phyloP scores from a whole-genome alignment of 2,329 filamentous ascomycete species.

The Fusarium haematococcum region DNA sequence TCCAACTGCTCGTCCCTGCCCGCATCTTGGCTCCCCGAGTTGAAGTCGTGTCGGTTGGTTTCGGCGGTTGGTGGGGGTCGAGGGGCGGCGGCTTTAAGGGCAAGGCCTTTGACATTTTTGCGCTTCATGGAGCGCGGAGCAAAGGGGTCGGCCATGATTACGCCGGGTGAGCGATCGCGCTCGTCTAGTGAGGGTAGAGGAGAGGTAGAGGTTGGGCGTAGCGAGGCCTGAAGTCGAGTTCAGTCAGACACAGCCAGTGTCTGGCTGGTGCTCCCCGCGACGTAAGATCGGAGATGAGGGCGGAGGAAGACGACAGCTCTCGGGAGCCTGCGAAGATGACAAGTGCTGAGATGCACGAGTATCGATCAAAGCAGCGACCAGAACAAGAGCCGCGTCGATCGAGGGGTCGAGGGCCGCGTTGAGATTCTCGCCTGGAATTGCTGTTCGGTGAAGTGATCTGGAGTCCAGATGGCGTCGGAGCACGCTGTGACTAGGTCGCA shows the following conservation, averaged over 20 bases:
- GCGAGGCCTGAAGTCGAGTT: constrained; percentile 20
- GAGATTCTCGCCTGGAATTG: constrained; percentile 10
- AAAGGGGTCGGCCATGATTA: constrained; percentile 71
- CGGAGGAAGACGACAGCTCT: constrained; percentile 12
- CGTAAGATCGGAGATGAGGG: constrained; percentile 15
- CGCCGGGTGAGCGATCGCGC: constrained; percentile 3
- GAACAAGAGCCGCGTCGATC: constrained; percentile 11
- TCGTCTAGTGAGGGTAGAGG: constrained; percentile 7
- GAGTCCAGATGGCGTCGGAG: constrained; percentile 15
- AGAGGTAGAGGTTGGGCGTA: constrained; percentile 8
- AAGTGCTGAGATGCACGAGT: constrained; percentile 11
- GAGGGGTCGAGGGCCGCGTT: constrained; percentile 22
- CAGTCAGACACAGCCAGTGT: constrained; percentile 30
- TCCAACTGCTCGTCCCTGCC: constrained; percentile 77
- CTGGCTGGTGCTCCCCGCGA: constrained; percentile 33
- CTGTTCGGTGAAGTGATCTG: constrained; percentile 11
- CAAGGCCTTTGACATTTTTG: constrained; percentile 98
- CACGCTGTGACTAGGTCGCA: constrained; percentile 18
- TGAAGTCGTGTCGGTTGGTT: constrained; percentile 72
- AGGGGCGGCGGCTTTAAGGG: constrained; percentile 82
- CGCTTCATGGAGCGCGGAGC: constrained; percentile 90
- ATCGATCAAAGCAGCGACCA: constrained; percentile 6
- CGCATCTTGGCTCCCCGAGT: constrained; percentile 68
- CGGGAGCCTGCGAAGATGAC: neutral
- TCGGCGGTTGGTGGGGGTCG: constrained; percentile 79